These are phyloP conservation scores for Cercospora brassicicola DNA, from an alignment of 2,329 filamentous ascomycete genomes.

Conservation along the genomic window DNA sequence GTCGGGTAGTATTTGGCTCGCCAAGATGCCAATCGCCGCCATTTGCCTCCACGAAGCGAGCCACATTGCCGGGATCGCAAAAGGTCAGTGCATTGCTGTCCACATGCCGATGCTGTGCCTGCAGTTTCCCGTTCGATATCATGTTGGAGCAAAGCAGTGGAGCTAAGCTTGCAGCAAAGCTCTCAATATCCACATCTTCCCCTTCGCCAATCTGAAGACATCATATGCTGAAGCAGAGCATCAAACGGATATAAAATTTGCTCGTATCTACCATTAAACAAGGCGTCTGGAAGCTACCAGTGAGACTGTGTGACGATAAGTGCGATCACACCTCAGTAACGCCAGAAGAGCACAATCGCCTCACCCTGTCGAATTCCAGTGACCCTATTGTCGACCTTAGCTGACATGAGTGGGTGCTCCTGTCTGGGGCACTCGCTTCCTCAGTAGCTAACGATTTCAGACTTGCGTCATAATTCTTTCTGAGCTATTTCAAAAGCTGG, in stretches of 20 bases:
- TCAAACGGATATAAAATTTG: background rate
- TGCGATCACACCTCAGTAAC: background rate
- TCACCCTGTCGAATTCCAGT: background rate
- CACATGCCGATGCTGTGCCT: slow-evolving; percentile 5
- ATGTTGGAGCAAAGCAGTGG: background rate
- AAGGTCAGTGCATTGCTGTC: background rate
- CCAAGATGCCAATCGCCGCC: background rate
- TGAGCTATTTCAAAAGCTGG: slow-evolving; percentile 1
- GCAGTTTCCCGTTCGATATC: background rate
- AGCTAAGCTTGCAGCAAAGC: background rate
- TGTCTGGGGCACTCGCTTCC: background rate
- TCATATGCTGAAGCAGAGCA: background rate
- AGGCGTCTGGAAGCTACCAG: background rate
- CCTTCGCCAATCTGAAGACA: background rate
- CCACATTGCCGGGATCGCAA: background rate
- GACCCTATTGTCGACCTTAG: background rate
- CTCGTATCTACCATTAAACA: background rate
- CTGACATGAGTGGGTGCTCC: background rate
- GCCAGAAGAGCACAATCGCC: background rate
- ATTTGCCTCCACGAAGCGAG: background rate
- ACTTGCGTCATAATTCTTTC: background rate
- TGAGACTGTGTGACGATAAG: background rate
- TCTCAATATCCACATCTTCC: background rate
- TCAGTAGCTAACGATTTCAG: background rate
- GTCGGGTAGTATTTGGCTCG: background rate